A percentile compares a stretch with the other conserved stretches of the same genome.
Evolutionary conservation across 768 basidiomycete genomes (phyloP).

Genomic region (Arthromyces matolae): DNA sequence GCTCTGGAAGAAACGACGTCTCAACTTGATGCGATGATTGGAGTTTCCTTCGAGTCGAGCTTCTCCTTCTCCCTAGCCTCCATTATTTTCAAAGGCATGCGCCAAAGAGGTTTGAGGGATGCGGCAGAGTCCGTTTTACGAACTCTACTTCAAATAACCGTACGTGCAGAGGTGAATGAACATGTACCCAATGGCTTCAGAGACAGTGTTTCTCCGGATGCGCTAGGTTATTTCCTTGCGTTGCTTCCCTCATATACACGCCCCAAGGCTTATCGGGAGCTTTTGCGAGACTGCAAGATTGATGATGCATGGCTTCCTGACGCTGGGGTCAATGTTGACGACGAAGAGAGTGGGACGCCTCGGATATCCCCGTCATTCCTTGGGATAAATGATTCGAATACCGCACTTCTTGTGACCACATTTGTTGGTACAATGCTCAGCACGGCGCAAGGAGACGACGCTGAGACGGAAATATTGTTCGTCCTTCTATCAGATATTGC

Average conservation of each 20-base stretch:
- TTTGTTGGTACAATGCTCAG: constrained; percentile 73
- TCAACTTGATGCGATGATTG: constrained; percentile 70
- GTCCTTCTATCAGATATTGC: constrained; percentile 71
- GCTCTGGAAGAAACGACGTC: constrained; percentile 63
- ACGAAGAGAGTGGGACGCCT: constrained; percentile 43
- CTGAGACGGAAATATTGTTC: constrained; percentile 80
- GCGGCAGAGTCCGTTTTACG: constrained; percentile 60
- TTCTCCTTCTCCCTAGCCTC: constrained; percentile 83
- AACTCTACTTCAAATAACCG: constrained; percentile 59
- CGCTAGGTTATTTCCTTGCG: constrained; percentile 76
- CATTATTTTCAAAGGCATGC: constrained; percentile 83
- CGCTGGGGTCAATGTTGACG: constrained; percentile 35
- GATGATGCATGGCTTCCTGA: constrained; percentile 43
- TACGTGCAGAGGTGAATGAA: constrained; percentile 34
- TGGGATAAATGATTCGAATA: constrained; percentile 56
- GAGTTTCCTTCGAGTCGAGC: constrained; percentile 71
- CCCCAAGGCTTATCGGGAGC: constrained; percentile 47
- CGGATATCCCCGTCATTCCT: constrained; percentile 54
- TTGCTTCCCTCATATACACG: constrained; percentile 67
- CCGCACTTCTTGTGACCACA: constrained; percentile 70
- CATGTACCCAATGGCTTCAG: constrained; percentile 35
- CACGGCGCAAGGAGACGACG: constrained; percentile 74
- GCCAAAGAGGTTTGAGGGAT: constrained; percentile 60
- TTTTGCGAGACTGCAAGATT: constrained; percentile 63
- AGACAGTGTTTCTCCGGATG: constrained; percentile 51